These are phyloP conservation scores for Prunus mira DNA, from an alignment of 306 rosid genomes.

Conservation along the genomic window DNA sequence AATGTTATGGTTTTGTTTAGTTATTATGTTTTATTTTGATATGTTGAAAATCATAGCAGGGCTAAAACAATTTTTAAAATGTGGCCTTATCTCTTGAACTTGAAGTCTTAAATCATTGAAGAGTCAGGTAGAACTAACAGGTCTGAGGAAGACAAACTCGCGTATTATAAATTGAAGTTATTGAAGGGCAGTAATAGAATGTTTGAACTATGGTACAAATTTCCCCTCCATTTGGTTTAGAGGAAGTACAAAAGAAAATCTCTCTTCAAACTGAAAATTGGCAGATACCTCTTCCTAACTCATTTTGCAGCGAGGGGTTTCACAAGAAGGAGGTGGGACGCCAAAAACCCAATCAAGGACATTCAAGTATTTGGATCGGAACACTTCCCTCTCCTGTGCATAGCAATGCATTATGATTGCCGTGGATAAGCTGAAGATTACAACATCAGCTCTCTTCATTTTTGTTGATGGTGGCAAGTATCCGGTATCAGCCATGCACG, in stretches of 20 bases:
- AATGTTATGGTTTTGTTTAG: neutral
- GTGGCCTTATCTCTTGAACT: neutral
- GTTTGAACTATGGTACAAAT: neutral
- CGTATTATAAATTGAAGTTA: neutral
- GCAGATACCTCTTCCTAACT: neutral
- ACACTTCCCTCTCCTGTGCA: slow-evolving; percentile 90
- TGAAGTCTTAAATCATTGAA: neutral
- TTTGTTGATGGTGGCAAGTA: slow-evolving; percentile 63
- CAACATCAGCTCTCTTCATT: slow-evolving; percentile 75
- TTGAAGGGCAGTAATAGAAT: neutral
- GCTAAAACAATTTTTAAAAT: neutral
- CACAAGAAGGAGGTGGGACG: slow-evolving; percentile 79
- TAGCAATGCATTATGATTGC: slow-evolving; percentile 99
- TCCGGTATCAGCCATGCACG: slow-evolving; percentile 70
- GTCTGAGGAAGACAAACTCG: neutral
- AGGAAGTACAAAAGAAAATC: neutral
- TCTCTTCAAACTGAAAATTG: neutral
- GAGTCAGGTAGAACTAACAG: neutral
- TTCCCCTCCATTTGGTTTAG: neutral
- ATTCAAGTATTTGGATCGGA: slow-evolving; percentile 73
- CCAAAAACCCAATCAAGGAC: slow-evolving; percentile 99
- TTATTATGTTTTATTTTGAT: neutral
- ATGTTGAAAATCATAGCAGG: neutral
- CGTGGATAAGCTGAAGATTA: slow-evolving; percentile 82
- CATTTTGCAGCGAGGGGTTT: slow-evolving; percentile 69